Evolutionary conservation across 2,329 filamentous ascomycete species (phyloP).

Genomic region (Stagonosporopsis chrysanthemi): DNA sequence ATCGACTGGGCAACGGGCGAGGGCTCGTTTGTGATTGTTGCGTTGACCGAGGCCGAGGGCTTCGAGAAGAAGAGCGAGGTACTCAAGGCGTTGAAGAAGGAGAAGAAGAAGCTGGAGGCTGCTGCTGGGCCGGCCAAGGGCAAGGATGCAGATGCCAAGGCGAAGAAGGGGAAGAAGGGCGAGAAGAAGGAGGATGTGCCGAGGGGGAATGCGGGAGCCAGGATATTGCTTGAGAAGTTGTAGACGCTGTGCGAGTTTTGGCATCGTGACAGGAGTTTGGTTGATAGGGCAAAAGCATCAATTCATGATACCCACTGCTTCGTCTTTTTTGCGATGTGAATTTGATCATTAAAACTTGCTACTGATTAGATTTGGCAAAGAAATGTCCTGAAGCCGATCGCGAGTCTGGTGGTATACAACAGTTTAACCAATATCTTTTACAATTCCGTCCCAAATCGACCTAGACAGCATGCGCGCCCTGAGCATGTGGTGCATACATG

Average conservation of each 20-base stretch:
- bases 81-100: constrained; percentile 73
- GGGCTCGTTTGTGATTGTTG: constrained; percentile 86
- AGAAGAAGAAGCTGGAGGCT: constrained; percentile 73
- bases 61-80: constrained; percentile 74
- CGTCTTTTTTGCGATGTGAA: neutral
- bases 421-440: neutral
- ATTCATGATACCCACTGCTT: constrained; percentile 14
- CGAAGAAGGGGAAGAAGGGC: constrained; percentile 49
- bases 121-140: constrained; percentile 59
- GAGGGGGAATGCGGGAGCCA: constrained; percentile 57
- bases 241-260: constrained; percentile 20
- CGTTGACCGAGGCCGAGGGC: constrained; percentile 74
- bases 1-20: constrained; percentile 85
- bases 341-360: neutral
- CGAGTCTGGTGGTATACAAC: neutral
- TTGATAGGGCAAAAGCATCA: constrained; percentile 16
- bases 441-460: neutral
- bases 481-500: constrained; percentile 6
- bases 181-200: constrained; percentile 46
- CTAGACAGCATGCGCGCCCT: constrained; percentile 10
- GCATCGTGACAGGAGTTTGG: constrained; percentile 12
- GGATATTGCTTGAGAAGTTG: constrained; percentile 55
- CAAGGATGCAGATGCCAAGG: constrained; percentile 27
- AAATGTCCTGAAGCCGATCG: neutral
- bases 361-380: neutral